A percentile compares a stretch with the other conserved stretches of the same genome.
Conservation (phyloP, 345 rosid genomes). For the Syzygium jambos region DNA sequence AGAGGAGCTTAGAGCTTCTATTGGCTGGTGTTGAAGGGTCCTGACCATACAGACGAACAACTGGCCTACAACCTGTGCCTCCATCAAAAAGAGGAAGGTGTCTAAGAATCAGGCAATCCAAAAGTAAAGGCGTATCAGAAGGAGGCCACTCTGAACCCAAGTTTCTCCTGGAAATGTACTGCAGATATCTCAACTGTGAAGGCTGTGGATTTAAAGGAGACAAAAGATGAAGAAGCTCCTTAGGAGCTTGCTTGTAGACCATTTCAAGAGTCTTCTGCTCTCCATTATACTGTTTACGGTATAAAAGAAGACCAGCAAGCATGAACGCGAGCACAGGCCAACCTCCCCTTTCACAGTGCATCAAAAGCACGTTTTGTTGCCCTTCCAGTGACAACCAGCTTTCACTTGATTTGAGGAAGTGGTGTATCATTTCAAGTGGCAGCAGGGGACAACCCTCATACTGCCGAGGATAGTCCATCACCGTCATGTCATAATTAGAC, state of each 20-base stretch:
- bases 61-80: conserved; percentile 77
- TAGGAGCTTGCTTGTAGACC: conserved; percentile 98
- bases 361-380: conserved; percentile 84
- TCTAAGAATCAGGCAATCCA: conserved; percentile 83
- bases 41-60: conserved; percentile 81
- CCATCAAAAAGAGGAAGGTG: conserved; percentile 69
- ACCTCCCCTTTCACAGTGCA: conserved; percentile 96
- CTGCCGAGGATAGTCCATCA: conserved; percentile 96
- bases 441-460: conserved; percentile 81
- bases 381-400: conserved; percentile 94
- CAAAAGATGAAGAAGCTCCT: conserved; percentile 74
- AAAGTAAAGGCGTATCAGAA: conserved; percentile 72
- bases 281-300: conserved; percentile 77
- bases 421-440: conserved; percentile 93
- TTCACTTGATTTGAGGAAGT: conserved; percentile 85
- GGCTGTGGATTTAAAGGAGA: conserved; percentile 86
- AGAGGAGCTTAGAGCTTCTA: conserved; percentile 82
- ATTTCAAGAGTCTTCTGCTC: conserved; percentile 97
- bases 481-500: conserved; percentile 92
- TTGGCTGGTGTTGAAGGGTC: conserved; percentile 64
- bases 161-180: conserved; percentile 90
- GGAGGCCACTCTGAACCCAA: conserved; percentile 96
- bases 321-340: conserved; percentile 98
- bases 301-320: conserved; percentile 87
- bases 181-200: conserved; percentile 94